These are phyloP conservation scores for Inga laurina DNA, from an alignment of 306 rosid genomes.

Conservation along the genomic window DNA sequence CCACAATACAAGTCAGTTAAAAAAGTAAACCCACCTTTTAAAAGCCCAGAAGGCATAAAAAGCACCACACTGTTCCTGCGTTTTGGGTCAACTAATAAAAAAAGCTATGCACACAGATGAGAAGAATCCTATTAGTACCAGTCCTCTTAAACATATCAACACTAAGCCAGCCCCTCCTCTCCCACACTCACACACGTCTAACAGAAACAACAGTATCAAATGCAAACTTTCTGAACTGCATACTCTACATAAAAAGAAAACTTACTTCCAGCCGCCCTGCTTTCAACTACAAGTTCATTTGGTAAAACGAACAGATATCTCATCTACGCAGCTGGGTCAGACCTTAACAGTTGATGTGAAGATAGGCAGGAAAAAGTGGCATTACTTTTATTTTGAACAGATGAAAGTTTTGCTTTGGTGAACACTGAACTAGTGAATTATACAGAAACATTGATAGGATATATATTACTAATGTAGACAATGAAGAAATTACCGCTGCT, in stretches of 20 bases:
- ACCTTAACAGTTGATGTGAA: not conserved
- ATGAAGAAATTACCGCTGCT: slow-evolving; percentile 68
- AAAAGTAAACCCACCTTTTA: slow-evolving; percentile 10
- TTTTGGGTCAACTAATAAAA: slow-evolving; percentile 33
- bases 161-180: not conserved
- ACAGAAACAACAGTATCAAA: not conserved
- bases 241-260: slow-evolving; percentile 7
- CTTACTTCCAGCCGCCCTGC: not conserved
- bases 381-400: not conserved
- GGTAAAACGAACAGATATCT: slow-evolving; percentile 10
- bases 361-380: slow-evolving; percentile 11
- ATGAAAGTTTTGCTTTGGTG: slow-evolving; percentile 10
- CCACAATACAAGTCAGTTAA: slow-evolving; percentile 31
- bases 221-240: slow-evolving; percentile 13
- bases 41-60: slow-evolving; percentile 20
- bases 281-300: slow-evolving; percentile 17
- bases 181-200: not conserved
- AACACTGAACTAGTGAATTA: not conserved
- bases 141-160: slow-evolving; percentile 22
- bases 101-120: slow-evolving; percentile 26
- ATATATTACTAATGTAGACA: slow-evolving; percentile 4
- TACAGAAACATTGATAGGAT: not conserved
- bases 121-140: slow-evolving; percentile 24
- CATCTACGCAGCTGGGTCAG: slow-evolving; percentile 1
- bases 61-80: slow-evolving; percentile 33